Evolutionary conservation across 768 basidiomycete genomes (phyloP), one percentile per base, ranked within the genome.

Genomic region (Tephrocybe rancida): DNA sequence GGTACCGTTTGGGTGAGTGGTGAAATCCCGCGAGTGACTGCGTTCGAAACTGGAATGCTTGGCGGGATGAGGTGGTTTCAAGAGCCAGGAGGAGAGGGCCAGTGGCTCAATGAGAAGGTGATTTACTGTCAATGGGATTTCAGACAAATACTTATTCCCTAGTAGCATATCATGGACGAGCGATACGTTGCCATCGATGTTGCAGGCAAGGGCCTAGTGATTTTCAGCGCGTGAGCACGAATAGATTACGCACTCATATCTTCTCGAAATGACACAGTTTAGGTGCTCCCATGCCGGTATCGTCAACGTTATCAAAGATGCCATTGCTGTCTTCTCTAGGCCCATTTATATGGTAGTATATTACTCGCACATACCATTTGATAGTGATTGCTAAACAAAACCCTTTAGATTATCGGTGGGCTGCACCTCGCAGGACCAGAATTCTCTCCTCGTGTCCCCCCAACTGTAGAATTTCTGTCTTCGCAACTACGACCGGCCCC

Each of bases 361-460:
- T 8, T 22, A 16, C 5, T 16, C 10, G 10, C 16, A 19, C 21
- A 26, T 6, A 26, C 21, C 46, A 47, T 30, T 25, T 5, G n/a
- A 32, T 22, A 14, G 2, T 18, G 11, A 18, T 37, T 13, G 24
- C 24, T 42, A 34, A 29, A 29, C 42, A 41, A 42, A 26, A 18
- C 21, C 32, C 21, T 16, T 30, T 55, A 92, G 89, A 74, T 91
- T 44, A 77, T 92, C 34, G 92, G 92, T 1, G 92, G 92, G 19
- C 72, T 94, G 10, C 92, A 95, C 65, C 84, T 94, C n/a, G 89
- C 86, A 0, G 82, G 85, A 6, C 77, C 86, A 0, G 88, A 90
- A 55, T 76, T 85, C 16, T 73, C 73, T 9, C 70, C 77, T 21
- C 84, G 89, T 43, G 84, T 92, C 49, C 74, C 74, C 1, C 81